Conservation (phyloP, 2,329 filamentous ascomycete species). For the Eurotiales sp. region DNA sequence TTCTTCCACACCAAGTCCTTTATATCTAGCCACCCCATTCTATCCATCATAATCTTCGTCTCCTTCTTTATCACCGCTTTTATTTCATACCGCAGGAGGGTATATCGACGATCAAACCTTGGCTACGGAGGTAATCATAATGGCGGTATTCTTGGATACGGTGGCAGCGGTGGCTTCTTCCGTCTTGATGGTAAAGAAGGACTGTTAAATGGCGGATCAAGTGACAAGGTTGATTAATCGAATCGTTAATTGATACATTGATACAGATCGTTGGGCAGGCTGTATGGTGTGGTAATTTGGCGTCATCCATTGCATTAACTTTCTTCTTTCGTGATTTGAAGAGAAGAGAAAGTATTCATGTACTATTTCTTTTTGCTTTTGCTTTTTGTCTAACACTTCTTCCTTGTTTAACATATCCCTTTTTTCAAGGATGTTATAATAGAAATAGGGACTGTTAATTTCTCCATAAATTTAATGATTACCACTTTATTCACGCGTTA, state of each 20-base stretch:
- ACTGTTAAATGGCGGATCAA: constrained; percentile 38
- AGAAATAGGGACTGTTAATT: neutral
- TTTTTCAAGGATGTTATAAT: neutral
- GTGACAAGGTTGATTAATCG: constrained; percentile 46
- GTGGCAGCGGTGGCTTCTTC: constrained; percentile 41
- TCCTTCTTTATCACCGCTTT: constrained; percentile 30
- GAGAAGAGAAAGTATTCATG: neutral
- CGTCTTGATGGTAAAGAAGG: constrained; percentile 48
- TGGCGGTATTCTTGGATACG: constrained; percentile 22
- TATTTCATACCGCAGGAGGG: constrained; percentile 15
- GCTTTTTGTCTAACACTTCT: neutral
- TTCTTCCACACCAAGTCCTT: constrained; percentile 46
- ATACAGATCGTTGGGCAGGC: neutral
- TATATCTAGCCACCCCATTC: constrained; percentile 40
- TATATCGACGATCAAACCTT: neutral
- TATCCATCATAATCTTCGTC: constrained; percentile 39
- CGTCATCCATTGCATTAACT: neutral
- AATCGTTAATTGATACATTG: neutral
- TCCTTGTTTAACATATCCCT: neutral
- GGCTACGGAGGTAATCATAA: neutral
- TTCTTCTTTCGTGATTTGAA: neutral
- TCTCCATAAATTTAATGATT: no score
- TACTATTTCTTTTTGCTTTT: neutral
- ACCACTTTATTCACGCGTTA: no score
- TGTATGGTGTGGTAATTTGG: neutral